A percentile compares a stretch with the other conserved stretches of the same genome.
Conservation (phyloP, 1,284 basidiomycete genomes). For the Rhodotorula sp. region DNA sequence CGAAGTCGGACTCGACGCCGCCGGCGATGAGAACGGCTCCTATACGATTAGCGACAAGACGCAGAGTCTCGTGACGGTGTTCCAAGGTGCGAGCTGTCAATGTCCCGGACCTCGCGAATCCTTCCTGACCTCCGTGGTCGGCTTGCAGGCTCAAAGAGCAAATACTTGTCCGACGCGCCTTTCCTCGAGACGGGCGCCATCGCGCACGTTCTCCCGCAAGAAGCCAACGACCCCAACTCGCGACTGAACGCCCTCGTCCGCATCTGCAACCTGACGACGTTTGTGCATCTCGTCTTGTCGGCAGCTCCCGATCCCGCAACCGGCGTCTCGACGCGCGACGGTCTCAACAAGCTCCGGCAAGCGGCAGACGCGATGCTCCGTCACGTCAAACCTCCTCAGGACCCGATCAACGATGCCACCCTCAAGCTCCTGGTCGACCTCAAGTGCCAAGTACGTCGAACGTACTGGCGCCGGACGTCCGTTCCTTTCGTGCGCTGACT, state of each 20-base stretch:
- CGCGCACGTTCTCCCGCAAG: not conserved
- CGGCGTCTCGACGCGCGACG: not conserved
- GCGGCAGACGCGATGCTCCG: slow-evolving; percentile 12
- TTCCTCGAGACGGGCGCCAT: slow-evolving; percentile 12
- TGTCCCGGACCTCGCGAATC: accelerated
- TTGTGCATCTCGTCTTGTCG: slow-evolving; percentile 27
- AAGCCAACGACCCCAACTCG: not conserved
- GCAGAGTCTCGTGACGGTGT: not conserved
- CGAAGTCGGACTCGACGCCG: slow-evolving; percentile 9
- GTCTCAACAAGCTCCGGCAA: not conserved
- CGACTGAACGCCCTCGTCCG: slow-evolving; percentile 11
- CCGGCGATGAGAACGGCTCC: slow-evolving; percentile 7
- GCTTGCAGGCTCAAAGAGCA: slow-evolving; percentile 3
- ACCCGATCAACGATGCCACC: slow-evolving; percentile 6
- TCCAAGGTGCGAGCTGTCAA: not conserved
- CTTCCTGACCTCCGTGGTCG: not conserved
- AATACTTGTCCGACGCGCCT: not conserved
- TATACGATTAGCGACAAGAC: not conserved
- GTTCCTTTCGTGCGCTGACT: not conserved
- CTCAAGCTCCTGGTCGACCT: slow-evolving; percentile 17
- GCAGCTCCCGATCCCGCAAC: slow-evolving; percentile 8
- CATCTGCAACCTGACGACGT: slow-evolving; percentile 24
- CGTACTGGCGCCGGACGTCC: not conserved
- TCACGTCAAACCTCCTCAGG: slow-evolving; percentile 13
- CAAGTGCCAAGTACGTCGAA: slow-evolving; percentile 24